Conservation (phyloP, 2,329 filamentous ascomycete genomes). For the Ophiocordyceps australis region DNA sequence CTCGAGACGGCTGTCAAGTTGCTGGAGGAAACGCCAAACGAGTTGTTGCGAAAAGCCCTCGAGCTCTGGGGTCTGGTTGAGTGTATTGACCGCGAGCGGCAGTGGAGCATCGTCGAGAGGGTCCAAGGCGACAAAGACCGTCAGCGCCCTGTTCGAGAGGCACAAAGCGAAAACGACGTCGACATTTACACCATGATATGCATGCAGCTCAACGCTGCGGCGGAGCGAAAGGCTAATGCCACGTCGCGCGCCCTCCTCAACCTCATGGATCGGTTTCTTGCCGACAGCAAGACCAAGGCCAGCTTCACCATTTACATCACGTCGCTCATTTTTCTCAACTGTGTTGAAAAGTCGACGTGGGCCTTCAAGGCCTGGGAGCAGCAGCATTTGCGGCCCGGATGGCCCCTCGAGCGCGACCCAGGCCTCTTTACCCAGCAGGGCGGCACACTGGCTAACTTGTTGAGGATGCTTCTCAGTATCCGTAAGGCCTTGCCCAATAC, state of each 20-base stretch:
- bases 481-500: constrained; percentile 39
- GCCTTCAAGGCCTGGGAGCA: constrained; percentile 52
- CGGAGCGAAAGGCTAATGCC: constrained; percentile 42
- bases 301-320: constrained; percentile 44
- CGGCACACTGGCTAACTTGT: constrained; percentile 34
- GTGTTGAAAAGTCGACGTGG: constrained; percentile 51
- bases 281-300: constrained; percentile 40
- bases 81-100: constrained; percentile 43
- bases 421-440: constrained; percentile 39
- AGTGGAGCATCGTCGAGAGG: constrained; percentile 38
- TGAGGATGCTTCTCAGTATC: constrained; percentile 44
- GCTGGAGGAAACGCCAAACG: constrained; percentile 27
- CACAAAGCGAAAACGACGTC: constrained; percentile 25
- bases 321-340: constrained; percentile 43
- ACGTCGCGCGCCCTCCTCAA: constrained; percentile 40
- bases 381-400: constrained; percentile 36
- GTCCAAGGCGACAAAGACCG: constrained; percentile 20
- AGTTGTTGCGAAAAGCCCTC: constrained; percentile 36
- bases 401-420: constrained; percentile 41
- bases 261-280: constrained; percentile 40
- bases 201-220: constrained; percentile 45
- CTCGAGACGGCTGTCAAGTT: constrained; percentile 33
- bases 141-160: constrained; percentile 28
- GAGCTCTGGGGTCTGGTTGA: constrained; percentile 49
- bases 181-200: constrained; percentile 43